phyloP scores from a whole-genome alignment of 2,329 filamentous ascomycete genomes.

The Acarospora socialis region DNA sequence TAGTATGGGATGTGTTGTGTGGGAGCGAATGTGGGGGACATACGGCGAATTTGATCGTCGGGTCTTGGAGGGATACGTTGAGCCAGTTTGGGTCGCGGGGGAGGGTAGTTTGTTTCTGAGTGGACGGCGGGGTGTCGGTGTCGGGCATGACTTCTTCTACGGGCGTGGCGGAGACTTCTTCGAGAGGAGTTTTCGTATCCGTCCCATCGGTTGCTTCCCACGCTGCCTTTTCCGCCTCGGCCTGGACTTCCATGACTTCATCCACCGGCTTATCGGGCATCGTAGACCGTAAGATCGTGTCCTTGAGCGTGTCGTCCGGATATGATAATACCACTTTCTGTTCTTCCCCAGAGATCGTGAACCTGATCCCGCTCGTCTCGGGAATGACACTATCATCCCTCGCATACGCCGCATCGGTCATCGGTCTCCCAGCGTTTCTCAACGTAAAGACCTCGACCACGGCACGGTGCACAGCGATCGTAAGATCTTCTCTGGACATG shows the following conservation, averaged over 20 bases:
- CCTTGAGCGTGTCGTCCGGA: background rate
- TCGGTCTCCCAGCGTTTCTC: conserved; percentile 27
- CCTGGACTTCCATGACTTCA: conserved; percentile 20
- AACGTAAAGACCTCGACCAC: conserved; percentile 42
- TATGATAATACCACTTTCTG: background rate
- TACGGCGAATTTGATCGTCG: conserved; percentile 59
- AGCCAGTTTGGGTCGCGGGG: conserved; percentile 44
- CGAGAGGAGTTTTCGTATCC: conserved; percentile 6
- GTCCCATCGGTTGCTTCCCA: conserved; percentile 3
- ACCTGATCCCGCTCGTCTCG: too few species aligned
- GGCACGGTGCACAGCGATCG: conserved; percentile 38
- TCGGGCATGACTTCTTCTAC: conserved; percentile 12
- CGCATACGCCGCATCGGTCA: conserved; percentile 23
- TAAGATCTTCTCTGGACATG: conserved; percentile 22
- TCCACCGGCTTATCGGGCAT: conserved; percentile 14
- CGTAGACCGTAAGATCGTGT: too few species aligned
- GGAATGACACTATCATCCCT: too few species aligned
- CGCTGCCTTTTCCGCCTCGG: conserved; percentile 6
- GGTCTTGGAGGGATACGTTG: conserved; percentile 40
- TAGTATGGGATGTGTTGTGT: conserved; percentile 7
- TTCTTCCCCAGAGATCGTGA: conserved; percentile 7
- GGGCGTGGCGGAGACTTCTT: background rate
- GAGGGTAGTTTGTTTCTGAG: conserved; percentile 16
- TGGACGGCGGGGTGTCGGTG: conserved; percentile 12
- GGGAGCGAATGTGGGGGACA: conserved; percentile 21